Conservation (phyloP, 257 asterid species). For the Lithospermum erythrorhizon region DNA sequence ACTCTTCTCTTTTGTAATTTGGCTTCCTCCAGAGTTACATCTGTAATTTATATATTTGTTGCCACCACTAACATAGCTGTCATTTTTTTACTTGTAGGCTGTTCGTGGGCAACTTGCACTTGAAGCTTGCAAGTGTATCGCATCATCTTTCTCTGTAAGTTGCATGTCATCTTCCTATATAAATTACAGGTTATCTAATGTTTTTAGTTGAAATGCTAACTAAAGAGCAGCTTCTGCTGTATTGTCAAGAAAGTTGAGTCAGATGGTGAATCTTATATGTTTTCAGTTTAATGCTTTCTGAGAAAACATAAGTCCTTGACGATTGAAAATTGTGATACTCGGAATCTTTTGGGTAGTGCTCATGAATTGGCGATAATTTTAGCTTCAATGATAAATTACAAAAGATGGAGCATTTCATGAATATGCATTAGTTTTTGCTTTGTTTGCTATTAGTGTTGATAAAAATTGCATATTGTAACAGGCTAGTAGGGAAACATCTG, state of each 20-base stretch:
- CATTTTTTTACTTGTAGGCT: constrained; percentile 33
- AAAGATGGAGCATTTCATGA: neutral
- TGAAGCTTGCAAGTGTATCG: constrained; percentile 67
- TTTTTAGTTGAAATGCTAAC: neutral
- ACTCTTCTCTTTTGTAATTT: constrained; percentile 3
- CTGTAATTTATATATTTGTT: neutral
- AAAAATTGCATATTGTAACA: constrained; percentile 12
- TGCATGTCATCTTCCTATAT: neutral
- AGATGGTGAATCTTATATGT: too few relatives aligned
- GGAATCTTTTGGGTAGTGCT: too few relatives aligned
- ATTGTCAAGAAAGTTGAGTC: too few relatives aligned
- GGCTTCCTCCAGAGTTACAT: constrained; percentile 1
- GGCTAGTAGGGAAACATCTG: constrained; percentile 30
- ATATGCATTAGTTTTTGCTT: too few relatives aligned
- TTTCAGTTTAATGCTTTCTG: too few relatives aligned
- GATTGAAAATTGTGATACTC: too few relatives aligned
- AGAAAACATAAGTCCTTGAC: too few relatives aligned
- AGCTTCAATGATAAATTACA: neutral
- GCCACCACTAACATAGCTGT: constrained; percentile 1
- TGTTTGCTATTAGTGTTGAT: neutral
- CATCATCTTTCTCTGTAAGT: constrained; percentile 58
- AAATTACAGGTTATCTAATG: neutral
- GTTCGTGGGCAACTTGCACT: constrained; percentile 62
- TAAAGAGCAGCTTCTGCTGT: too few relatives aligned
- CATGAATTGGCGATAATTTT: too few relatives aligned